Evolutionary conservation across 768 basidiomycete species (phyloP).

Genomic region (Fomitopsis serialis): DNA sequence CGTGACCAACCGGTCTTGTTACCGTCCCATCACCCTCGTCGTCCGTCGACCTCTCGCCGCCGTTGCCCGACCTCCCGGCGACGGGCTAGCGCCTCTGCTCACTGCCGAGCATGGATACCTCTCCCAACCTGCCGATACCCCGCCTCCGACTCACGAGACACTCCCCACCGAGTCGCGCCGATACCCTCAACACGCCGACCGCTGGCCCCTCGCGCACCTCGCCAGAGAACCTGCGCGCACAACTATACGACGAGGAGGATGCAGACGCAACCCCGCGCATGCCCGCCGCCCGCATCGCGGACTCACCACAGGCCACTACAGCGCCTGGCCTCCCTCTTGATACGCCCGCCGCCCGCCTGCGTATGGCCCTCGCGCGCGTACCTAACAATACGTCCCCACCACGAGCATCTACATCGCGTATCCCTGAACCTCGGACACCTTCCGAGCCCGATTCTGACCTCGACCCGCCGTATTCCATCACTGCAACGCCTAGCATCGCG

Average conservation of each 20-base stretch:
- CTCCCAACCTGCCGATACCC: slow-evolving; percentile 11
- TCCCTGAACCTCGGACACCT: slow-evolving; percentile 25
- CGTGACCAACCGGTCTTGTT: neutral
- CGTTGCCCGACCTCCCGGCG: slow-evolving; percentile 6
- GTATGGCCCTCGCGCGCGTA: slow-evolving; percentile 52
- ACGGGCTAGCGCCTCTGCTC: neutral
- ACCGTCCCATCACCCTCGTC: neutral
- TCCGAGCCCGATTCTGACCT: slow-evolving; percentile 57
- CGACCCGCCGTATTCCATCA: slow-evolving; percentile 38
- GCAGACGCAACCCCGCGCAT: slow-evolving; percentile 34
- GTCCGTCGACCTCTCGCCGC: slow-evolving; percentile 1
- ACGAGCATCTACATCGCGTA: slow-evolving; percentile 22
- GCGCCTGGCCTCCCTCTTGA: slow-evolving; percentile 22
- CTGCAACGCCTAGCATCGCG: slow-evolving; percentile 39
- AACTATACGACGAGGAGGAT: slow-evolving; percentile 29
- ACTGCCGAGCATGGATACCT: slow-evolving; percentile 16
- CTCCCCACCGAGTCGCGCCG: slow-evolving; percentile 10
- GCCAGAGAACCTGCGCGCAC: slow-evolving; percentile 20
- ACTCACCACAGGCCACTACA: slow-evolving; percentile 6
- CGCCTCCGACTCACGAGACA: slow-evolving; percentile 19
- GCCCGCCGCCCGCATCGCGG: slow-evolving; percentile 13
- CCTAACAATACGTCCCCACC: slow-evolving; percentile 33
- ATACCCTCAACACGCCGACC: slow-evolving; percentile 14
- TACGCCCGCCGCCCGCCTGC: slow-evolving; percentile 57
- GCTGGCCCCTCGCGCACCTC: slow-evolving; percentile 28